phyloP scores from a whole-genome alignment of 2,329 filamentous ascomycete genomes.

The Cordyceps sp. region DNA sequence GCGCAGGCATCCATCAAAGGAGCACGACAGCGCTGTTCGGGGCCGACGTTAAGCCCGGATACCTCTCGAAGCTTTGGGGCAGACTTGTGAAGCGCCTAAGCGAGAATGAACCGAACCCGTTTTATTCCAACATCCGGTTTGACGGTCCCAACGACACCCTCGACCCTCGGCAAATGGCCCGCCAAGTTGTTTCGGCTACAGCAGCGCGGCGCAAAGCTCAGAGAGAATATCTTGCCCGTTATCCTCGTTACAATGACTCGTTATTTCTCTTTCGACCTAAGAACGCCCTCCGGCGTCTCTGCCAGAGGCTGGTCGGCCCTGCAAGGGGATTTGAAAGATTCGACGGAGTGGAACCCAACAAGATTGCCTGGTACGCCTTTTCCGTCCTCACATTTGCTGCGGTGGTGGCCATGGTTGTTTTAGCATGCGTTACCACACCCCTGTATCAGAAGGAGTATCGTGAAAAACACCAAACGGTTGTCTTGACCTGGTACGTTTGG shows the following conservation, averaged over 20 bases:
- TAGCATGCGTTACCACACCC: conserved; percentile 88
- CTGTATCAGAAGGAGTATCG: conserved; percentile 87
- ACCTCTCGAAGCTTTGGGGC: conserved; percentile 44
- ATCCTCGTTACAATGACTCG: conserved; percentile 86
- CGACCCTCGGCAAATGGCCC: conserved; percentile 76
- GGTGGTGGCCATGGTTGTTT: conserved; percentile 93
- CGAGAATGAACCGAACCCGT: conserved; percentile 75
- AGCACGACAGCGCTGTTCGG: conserved; percentile 17
- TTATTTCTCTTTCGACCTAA: conserved; percentile 70
- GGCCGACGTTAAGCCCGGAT: conserved; percentile 35
- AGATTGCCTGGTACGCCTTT: conserved; percentile 80
- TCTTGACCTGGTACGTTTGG: conserved; percentile 86
- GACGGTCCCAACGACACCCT: conserved; percentile 60
- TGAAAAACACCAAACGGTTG: conserved; percentile 35
- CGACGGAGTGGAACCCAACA: conserved; percentile 79
- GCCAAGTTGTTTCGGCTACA: conserved; percentile 72
- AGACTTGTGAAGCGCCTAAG: conserved; percentile 38
- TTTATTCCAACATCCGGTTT: conserved; percentile 63
- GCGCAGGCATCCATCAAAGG: conserved; percentile 15
- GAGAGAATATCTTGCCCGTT: conserved; percentile 70
- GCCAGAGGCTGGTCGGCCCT: conserved; percentile 80
- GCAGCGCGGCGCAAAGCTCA: conserved; percentile 75
- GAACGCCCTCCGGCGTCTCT: conserved; percentile 65
- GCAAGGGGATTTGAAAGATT: conserved; percentile 75
- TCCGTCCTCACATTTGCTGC: conserved; percentile 87